phyloP scores from a whole-genome alignment of 129 eudicot species.

The sunflower (Helianthus annuus) region HanXRQr2.0-SUNRISE NC_035439.2:116508305-116508804 shows the following conservation, averaged over 20 bases:
- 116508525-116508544: slow-evolving; percentile 31
- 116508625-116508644: too few relatives aligned
- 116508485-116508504: slow-evolving; percentile 77
- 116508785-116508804: too few relatives aligned
- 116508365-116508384: slow-evolving; percentile 80
- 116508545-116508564: not conserved
- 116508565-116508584: not conserved
- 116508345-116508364: slow-evolving; percentile 68
- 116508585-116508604: too few relatives aligned
- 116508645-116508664: too few relatives aligned
- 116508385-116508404: slow-evolving; percentile 48
- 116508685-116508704: too few relatives aligned
- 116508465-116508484: slow-evolving; percentile 69
- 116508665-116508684: too few relatives aligned
- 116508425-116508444: slow-evolving; percentile 29
- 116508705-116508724: too few relatives aligned
- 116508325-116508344: slow-evolving; percentile 12
- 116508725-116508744: too few relatives aligned
- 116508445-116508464: slow-evolving; percentile 31
- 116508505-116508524: slow-evolving; percentile 96
- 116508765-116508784: too few relatives aligned
- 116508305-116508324: too few relatives aligned
- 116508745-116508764: too few relatives aligned
- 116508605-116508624: too few relatives aligned
- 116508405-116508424: slow-evolving; percentile 62